These are phyloP conservation scores for Aspergillus clavatus DNA, from an alignment of 2,329 filamentous ascomycete species.

Conservation along the genomic window DNA sequence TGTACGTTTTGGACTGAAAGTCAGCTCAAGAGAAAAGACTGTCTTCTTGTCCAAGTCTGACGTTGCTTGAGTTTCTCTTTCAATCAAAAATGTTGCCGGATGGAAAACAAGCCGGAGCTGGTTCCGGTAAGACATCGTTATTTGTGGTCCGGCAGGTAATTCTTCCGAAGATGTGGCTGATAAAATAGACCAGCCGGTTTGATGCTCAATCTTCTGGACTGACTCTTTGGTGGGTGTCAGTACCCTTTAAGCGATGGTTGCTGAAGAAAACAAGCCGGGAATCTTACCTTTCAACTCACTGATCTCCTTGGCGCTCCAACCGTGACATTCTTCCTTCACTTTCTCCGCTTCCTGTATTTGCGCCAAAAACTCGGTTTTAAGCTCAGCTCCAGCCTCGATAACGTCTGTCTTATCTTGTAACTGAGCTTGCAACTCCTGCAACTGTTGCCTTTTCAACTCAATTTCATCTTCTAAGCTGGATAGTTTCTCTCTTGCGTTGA, in stretches of 20 bases:
- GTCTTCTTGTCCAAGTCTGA: conserved; percentile 18
- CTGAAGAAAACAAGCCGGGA: background rate
- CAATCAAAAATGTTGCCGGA: conserved; percentile 33
- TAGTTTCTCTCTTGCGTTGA: conserved; percentile 66
- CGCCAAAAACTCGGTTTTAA: conserved; percentile 64
- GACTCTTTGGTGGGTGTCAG: conserved; percentile 25
- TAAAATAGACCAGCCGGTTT: conserved; percentile 43
- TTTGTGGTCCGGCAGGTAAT: conserved; percentile 26
- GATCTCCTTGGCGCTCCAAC: conserved; percentile 82
- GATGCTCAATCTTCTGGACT: conserved; percentile 37
- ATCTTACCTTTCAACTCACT: conserved; percentile 66
- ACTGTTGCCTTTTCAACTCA: conserved; percentile 61
- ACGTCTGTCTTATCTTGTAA: conserved; percentile 61
- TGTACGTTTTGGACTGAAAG: conserved; percentile 24
- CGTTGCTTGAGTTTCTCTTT: conserved; percentile 18
- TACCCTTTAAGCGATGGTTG: background rate
- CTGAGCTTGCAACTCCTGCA: conserved; percentile 63
- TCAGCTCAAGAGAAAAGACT: conserved; percentile 32
- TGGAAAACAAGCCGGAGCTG: conserved; percentile 42
- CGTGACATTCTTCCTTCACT: conserved; percentile 79
- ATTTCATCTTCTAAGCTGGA: conserved; percentile 62
- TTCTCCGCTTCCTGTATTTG: conserved; percentile 81
- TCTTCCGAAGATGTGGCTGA: conserved; percentile 30
- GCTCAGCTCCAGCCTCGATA: conserved; percentile 58
- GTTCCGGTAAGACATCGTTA: conserved; percentile 41